Percentiles rank a stretch among this genome's conserved stretches.
Conservation (phyloP, 768 basidiomycete genomes). For the Amanita subjunquillea region DNA sequence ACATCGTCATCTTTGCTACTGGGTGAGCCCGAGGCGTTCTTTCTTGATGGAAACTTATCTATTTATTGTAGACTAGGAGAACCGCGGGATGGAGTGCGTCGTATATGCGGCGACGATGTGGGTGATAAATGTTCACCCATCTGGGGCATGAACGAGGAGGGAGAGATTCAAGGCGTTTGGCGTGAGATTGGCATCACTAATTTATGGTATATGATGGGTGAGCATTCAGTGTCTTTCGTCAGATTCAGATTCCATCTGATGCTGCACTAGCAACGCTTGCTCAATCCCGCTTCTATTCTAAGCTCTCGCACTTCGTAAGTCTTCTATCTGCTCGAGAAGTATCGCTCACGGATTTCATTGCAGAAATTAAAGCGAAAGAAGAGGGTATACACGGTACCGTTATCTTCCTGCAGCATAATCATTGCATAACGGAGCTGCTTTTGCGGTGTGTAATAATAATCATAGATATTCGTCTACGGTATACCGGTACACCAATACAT, state of each 20-base stretch:
- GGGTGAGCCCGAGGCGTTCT: not conserved
- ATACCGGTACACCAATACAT: too few relatives aligned
- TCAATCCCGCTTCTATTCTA: constrained; percentile 3
- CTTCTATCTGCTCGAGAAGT: not conserved
- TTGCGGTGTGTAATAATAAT: too few relatives aligned
- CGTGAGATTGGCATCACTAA: constrained; percentile 40
- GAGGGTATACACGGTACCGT: not conserved
- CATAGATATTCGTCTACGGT: too few relatives aligned
- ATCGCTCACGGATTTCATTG: not conserved
- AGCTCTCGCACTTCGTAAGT: constrained; percentile 4
- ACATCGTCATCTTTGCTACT: constrained; percentile 30
- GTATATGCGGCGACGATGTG: constrained; percentile 28
- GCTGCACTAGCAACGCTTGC: not conserved
- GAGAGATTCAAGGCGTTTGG: constrained; percentile 41
- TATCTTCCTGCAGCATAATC: not conserved
- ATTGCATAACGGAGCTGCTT: too few relatives aligned
- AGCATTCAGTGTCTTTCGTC: not conserved
- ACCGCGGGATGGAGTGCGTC: too few relatives aligned
- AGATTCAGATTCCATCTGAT: not conserved
- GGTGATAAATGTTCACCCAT: constrained; percentile 33
- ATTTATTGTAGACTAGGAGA: not conserved
- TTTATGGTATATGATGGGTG: constrained; percentile 53
- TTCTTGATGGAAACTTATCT: too few relatives aligned
- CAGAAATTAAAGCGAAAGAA: constrained; percentile 6
- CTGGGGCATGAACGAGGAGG: constrained; percentile 56